These are phyloP conservation scores for Strigomonas galati DNA, from an alignment of 208 protist genomes.

Conservation along the genomic window DNA sequence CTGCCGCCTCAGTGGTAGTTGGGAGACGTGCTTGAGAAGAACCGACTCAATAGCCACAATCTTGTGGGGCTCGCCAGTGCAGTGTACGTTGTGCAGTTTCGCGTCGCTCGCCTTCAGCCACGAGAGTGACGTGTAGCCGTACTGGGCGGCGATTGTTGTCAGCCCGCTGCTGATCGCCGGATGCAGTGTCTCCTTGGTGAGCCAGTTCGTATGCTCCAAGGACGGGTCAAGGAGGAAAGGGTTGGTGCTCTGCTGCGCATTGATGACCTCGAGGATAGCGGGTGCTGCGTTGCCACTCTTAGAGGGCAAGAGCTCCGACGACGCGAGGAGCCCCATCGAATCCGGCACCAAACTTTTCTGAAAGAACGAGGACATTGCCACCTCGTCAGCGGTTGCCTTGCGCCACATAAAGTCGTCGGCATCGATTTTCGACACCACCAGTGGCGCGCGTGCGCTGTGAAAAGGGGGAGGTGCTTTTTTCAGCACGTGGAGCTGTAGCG, in stretches of 20 bases:
- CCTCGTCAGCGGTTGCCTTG: conserved; percentile 23
- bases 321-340: conserved; percentile 18
- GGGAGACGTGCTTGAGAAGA: conserved; percentile 55
- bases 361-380: conserved; percentile 30
- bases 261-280: conserved; percentile 38
- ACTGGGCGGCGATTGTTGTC: conserved; percentile 76
- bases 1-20: conserved; percentile 37
- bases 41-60: conserved; percentile 31
- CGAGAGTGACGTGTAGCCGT: conserved; percentile 59
- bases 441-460: not conserved
- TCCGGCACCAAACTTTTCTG: not conserved
- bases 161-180: conserved; percentile 40
- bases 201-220: conserved; percentile 46
- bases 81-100: not conserved
- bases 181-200: conserved; percentile 25
- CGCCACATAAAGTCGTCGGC: conserved; percentile 24
- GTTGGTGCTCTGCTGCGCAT: conserved; percentile 82
- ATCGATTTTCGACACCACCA: conserved; percentile 1
- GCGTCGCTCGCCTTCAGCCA: conserved; percentile 40
- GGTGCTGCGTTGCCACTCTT: not conserved
- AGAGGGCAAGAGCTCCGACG: conserved; percentile 8
- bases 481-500: not conserved
- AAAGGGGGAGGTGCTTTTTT: not conserved
- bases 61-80: conserved; percentile 22
- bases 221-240: conserved; percentile 59